These are phyloP conservation scores for Collariella sp. DNA, from an alignment of 495 filamentous ascomycete genomes.

Conservation along the genomic window DNA sequence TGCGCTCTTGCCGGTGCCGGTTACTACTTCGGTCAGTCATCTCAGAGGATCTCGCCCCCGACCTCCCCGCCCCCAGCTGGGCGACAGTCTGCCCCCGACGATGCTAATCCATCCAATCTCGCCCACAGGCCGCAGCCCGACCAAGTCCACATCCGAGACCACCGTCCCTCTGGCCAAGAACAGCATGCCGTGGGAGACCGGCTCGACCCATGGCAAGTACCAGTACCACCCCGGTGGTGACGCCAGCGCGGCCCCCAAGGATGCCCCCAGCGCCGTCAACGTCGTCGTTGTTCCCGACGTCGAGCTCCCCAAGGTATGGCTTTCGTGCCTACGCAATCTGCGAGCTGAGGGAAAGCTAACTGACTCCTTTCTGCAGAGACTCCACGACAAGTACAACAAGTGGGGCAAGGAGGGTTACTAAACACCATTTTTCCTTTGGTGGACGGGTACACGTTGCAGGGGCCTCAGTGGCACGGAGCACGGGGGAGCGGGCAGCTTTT, in stretches of 20 bases:
- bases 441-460: background rate
- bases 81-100: background rate
- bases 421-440: background rate
- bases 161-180: slow-evolving; percentile 61
- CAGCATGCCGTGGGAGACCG: slow-evolving; percentile 84
- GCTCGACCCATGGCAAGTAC: slow-evolving; percentile 62
- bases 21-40: slow-evolving; percentile 63
- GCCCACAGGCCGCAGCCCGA: slow-evolving; percentile 67
- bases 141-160: slow-evolving; percentile 71
- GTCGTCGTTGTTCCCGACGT: slow-evolving; percentile 88
- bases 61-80: background rate
- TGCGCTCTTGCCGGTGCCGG: slow-evolving; percentile 79
- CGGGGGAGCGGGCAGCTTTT: background rate
- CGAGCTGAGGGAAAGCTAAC: slow-evolving; percentile 3
- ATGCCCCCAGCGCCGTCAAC: slow-evolving; percentile 91
- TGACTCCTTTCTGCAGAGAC: slow-evolving; percentile 46
- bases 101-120: slow-evolving; percentile 17
- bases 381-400: slow-evolving; percentile 97
- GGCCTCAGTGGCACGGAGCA: background rate
- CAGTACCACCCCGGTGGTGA: slow-evolving; percentile 89
- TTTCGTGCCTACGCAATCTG: background rate
- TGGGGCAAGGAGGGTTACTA: slow-evolving; percentile 80
- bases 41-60: background rate
- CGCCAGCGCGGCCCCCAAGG: slow-evolving; percentile 60
- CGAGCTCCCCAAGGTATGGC: slow-evolving; percentile 77